Conservation (phyloP, 331 rosid genomes). For the Quercus tomentella region DNA sequence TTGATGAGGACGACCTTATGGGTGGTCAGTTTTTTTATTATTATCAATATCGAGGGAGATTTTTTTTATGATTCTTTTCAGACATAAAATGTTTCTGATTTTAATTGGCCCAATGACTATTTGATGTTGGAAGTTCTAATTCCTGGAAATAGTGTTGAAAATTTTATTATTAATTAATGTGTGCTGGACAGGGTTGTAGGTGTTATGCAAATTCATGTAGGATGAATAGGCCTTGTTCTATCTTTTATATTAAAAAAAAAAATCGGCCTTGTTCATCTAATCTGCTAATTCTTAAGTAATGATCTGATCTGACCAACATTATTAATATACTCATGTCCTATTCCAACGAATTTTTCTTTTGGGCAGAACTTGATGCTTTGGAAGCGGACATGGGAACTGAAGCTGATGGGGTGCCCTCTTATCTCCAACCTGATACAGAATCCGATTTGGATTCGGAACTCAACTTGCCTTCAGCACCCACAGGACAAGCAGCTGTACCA, state of each 20-base stretch:
- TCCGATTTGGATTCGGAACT: slow-evolving; percentile 74
- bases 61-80: neutral
- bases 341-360: neutral
- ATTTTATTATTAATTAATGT: neutral
- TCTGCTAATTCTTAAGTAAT: neutral
- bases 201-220: neutral
- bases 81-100: neutral
- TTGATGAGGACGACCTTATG: slow-evolving; percentile 94
- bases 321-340: neutral
- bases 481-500: slow-evolving; percentile 58
- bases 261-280: neutral
- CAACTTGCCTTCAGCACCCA: slow-evolving; percentile 87
- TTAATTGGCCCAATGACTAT: neutral
- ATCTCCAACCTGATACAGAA: slow-evolving; percentile 94
- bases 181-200: neutral
- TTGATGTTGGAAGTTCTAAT: neutral
- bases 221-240: neutral
- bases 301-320: neutral
- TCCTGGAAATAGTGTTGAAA: neutral
- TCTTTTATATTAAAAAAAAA: neutral
- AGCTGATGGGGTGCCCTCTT: slow-evolving; percentile 84
- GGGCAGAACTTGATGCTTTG: slow-evolving; percentile 87
- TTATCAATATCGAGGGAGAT: neutral
- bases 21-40: slow-evolving; percentile 63
- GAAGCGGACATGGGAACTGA: slow-evolving; percentile 93